Conservation (phyloP, 2,329 filamentous ascomycete species). For the Tympanopsis confertula region DNA sequence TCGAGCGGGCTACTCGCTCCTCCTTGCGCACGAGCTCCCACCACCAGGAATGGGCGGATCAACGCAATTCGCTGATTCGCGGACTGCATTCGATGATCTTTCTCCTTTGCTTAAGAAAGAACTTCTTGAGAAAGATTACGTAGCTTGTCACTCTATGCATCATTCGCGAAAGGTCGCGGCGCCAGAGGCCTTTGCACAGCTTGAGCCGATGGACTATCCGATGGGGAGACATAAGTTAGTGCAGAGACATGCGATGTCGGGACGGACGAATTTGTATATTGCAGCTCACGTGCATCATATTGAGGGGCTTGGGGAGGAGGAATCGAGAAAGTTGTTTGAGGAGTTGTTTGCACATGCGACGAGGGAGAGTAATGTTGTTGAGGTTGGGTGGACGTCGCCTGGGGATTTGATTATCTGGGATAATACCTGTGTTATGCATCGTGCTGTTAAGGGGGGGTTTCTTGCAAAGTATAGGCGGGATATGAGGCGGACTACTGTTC, state of each 20-base stretch:
- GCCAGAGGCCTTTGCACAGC: conserved; percentile 31
- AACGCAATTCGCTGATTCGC: conserved; percentile 40
- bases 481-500: conserved; percentile 42
- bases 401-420: conserved; percentile 47
- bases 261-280: conserved; percentile 39
- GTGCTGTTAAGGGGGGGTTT: conserved; percentile 33
- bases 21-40: conserved; percentile 35
- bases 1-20: conserved; percentile 36
- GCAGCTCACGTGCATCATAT: conserved; percentile 40
- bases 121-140: conserved; percentile 24
- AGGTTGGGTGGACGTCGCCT: conserved; percentile 31
- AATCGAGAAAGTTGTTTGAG: conserved; percentile 22
- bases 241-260: conserved; percentile 37
- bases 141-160: conserved; percentile 36
- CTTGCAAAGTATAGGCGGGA: conserved; percentile 35
- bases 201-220: conserved; percentile 24
- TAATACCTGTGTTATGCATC: conserved; percentile 43
- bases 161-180: conserved; percentile 39
- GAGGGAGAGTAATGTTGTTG: conserved; percentile 30
- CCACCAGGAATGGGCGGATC: conserved; percentile 32
- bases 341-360: conserved; percentile 33
- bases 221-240: conserved; percentile 33
- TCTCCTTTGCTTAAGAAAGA: conserved; percentile 17
- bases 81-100: conserved; percentile 35
- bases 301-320: conserved; percentile 22